Conservation (phyloP, 2,329 filamentous ascomycete species). For the Botryosphaeria dothidea region DNA sequence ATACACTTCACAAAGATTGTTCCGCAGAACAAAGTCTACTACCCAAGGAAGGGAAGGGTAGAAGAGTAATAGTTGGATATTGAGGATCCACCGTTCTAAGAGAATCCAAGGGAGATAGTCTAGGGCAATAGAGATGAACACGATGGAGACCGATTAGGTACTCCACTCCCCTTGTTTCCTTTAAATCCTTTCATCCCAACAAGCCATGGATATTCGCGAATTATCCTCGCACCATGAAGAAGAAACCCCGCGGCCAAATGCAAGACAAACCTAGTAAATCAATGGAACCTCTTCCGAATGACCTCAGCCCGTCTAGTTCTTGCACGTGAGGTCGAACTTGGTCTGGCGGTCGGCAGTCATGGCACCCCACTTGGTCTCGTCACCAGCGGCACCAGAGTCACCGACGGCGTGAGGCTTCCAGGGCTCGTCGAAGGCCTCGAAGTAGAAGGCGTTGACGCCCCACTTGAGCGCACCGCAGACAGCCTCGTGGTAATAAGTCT, state of each 20-base stretch:
- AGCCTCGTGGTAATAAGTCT: conserved; percentile 61
- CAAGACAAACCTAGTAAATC: not conserved
- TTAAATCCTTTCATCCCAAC: not conserved
- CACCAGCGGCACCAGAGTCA: conserved; percentile 60
- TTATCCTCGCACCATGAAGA: not conserved
- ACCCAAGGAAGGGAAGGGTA: too few species aligned
- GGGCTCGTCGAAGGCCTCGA: conserved; percentile 72
- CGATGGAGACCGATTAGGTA: too few species aligned
- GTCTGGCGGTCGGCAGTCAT: conserved; percentile 60
- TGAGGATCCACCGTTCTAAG: too few species aligned
- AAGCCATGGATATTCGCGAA: not conserved
- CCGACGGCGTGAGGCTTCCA: conserved; percentile 68
- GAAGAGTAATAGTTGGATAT: too few species aligned
- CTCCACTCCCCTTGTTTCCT: too few species aligned
- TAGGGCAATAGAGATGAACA: too few species aligned
- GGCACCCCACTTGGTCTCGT: conserved; percentile 71
- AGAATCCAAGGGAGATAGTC: too few species aligned
- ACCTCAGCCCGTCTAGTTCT: not conserved
- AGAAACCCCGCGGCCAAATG: not conserved
- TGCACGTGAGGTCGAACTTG: conserved; percentile 53
- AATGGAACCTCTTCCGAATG: not conserved
- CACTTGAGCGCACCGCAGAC: conserved; percentile 66
- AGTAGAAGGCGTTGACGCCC: conserved; percentile 71
- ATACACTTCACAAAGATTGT: too few species aligned
- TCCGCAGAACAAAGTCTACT: too few species aligned